Base-by-base conservation (phyloP, 257 asterid species). In the Forsythia suspensa region DNA sequence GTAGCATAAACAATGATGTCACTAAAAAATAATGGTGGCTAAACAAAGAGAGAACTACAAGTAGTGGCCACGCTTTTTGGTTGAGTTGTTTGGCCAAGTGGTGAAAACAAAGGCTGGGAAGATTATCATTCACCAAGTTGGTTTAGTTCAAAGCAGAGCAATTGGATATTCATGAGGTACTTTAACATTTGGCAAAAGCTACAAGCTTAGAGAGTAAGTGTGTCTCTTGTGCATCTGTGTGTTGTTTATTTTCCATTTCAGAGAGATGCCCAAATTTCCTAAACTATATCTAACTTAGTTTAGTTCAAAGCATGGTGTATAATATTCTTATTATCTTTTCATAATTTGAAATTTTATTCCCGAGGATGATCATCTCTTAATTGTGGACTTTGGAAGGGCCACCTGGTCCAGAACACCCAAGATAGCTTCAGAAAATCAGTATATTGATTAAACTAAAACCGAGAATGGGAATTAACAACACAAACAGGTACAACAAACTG, bases 331-430 rank as follows among this genome's bases (percentile, higher is more conserved):
- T 61, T 61, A 75, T 59, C 43, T 21, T 36, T 7, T 41, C 34
- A 57, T 83, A 38, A 21, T 61, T 75, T 24, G 51, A 18, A 68
- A 9, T 55, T 6, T 24, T 70, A 69, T 13, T 37, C 70, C 63
- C 21, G 67, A 41, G 42, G 74, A 71, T 63, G 78, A 65, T 29
- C 18, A 48, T 72, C 15, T 61, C 71, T 43, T 36, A 59, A 68
- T 74, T 75, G 12, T 44, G 11, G 13, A 18, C 8, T 42, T n/a
- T 39, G 29, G 70, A 40, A 37, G 11, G 38, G 37, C 20, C 59
- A 18, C 40, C 67, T 67, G 42, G 40, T 68, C 73, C 71, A 82
- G 48, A 48, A 70, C 8, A 29, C 51, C 36, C 48, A 55, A 13
- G 48, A 63, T 36, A 63, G 18, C 70, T 44, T 43, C 59, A 65